Base-by-base conservation (phyloP, 2,329 filamentous ascomycete genomes). In the Ophiostoma novo-ulmi region DNA sequence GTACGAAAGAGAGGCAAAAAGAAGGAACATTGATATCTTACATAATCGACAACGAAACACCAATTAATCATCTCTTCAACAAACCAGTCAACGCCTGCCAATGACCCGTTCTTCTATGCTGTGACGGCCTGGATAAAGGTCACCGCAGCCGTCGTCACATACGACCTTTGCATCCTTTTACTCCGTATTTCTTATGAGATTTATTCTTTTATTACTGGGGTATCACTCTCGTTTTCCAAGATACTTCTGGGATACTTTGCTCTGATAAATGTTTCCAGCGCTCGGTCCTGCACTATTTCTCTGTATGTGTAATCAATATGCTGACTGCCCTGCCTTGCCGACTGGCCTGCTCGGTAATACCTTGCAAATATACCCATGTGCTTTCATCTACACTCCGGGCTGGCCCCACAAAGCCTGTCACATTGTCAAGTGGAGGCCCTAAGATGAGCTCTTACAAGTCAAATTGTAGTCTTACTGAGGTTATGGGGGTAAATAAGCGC, bases 401-500 rank as follows among this genome's bases (percentile, higher is more conserved):
- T 26, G 44, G 22, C 61, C 10, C 61, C 61, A 64, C 61, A 64
- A 64, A 20, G 35, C 17, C 61, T 38, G 31, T 36, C 61, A 64
- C 61, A 35, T 64, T 36, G 61, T n/a, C 61, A 64, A 64, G 61
- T 64, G 61, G 61, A 36, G 26, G 14, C 5, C 31, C 26, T 64
- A 64, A 64, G 61, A 64, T 64, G 61, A 64, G 58, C 13, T 36
- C 31, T 31, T 10, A 7, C n/a, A 5, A 26, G n/a, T 61, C 31
- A 31, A 31, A 5, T 61, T 26, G 10, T 11, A n/a, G n/a, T n/a
- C n/a, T n/a, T n/a, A n/a, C n/a, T n/a, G n/a, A n/a, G n/a, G n/a
- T n/a, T n/a, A n/a, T n/a, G n/a, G n/a, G n/a, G n/a, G n/a, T n/a
- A n/a, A n/a, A n/a, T n/a, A n/a, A n/a, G n/a, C n/a, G n/a, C n/a